Evolutionary conservation across 176 grass and related monocot species (phyloP), one percentile per base, ranked within the genome.

Genomic region (Chrysopogon serrulatus): DNA sequence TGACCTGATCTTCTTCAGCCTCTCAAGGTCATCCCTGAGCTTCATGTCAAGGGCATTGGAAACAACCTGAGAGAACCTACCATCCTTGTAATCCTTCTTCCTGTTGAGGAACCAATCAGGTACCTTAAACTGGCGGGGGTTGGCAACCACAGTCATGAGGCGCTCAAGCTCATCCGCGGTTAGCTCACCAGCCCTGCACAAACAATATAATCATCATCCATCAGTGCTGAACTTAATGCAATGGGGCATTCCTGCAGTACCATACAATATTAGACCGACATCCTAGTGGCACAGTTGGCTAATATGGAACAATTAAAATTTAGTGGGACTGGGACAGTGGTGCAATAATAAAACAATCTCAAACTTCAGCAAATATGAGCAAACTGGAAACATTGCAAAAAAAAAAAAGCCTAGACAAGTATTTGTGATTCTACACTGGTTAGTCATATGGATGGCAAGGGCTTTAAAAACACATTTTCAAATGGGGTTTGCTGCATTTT

Each of bases 21-120:
- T 87, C 83, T 94, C 92, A 43, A 94, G 83, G 53, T 94, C 92
- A 57, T 91, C 92, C 86, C 92, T 89, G 59, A 94, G 89, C 80
- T 94, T 94, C 92, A 94, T 94, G 89, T 94, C 92, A 9, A 94
- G 65, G 40, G 86, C 83, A 11, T 94, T 94, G 35, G 92, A 94
- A 24, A 94, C 89, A 30, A 94, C 86, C 66, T 94, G 92, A 27
- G 92, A 94, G 83, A 90, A 94, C 16, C 92, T 88, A 6, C 92
- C 92, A 85, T 94, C 89, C 86, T 94, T 94, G 79, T 91, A 94
- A 16, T 94, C 92, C 70, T 94, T 94, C 86, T 94, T 83, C 86
- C 86, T 91, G 83, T 94, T 91, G 27, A 94, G 54, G 64, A 94
- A 94, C 92, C 92, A 94, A 31, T 94, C 92, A 24, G 89, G 89